Evolutionary conservation across 495 filamentous ascomycete genomes (phyloP), one percentile per base, ranked within the genome.

Genomic region (Physcia stellaris): DNA sequence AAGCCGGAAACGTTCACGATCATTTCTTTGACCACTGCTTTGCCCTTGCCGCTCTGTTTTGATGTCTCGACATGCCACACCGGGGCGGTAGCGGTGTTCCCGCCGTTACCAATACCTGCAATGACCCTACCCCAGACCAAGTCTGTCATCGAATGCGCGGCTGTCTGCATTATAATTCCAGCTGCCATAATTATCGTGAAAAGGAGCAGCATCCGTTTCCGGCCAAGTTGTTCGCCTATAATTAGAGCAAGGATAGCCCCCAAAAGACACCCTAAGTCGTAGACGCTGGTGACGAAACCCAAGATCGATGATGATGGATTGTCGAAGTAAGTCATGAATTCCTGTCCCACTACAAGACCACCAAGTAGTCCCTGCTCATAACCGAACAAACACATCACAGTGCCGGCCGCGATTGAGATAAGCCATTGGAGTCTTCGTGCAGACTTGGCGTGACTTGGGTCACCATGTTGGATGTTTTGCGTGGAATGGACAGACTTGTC

Each of bases 311-410:
- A 41, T 2, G 41, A 40, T 16, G 45, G 45, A 9, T 48, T 17
- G 7, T 48, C 0, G 36, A 48, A 48, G 15, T 48, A 48, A 6
- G 35, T 30, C 4, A 36, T 37, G 12, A 48, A 48, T 16, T 48
- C 41, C 1, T 39, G 30, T 6, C 45, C 45, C 7, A 48, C 42
- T 10, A 57, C 46, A 35, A 57, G 48, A 6, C 51, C 54, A 9
- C 54, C 52, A 19, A 55, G 55, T 6, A 55, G 45, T 16, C 54
- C 52, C 32, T 57, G 50, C 21, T 55, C 52, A 34, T 57, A 57
- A 34, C 54, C 54, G 24, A 57, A 57, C 7, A 57, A 45, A 15
- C 36, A 40, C 45, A 48, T 48, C 1, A 48, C 45, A 1, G 45
- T 48, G 24, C 41, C 45, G 5, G 45, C 45, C 13, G 45, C 45